These are phyloP conservation scores for Pseudogymnoascus sp. DNA, from an alignment of 2,329 filamentous ascomycete species.

Conservation along the genomic window DNA sequence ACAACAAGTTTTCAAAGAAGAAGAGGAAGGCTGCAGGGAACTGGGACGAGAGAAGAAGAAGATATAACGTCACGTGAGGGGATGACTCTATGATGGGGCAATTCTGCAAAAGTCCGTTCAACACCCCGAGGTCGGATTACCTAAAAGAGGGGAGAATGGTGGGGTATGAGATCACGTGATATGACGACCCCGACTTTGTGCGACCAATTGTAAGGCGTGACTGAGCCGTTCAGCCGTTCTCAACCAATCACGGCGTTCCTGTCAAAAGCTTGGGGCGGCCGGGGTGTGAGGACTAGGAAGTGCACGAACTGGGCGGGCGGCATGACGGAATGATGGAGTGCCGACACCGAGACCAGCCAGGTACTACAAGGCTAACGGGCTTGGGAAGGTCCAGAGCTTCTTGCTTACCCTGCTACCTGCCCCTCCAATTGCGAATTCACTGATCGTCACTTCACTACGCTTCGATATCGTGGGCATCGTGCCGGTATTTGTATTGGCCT, in stretches of 20 bases:
- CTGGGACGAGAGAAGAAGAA: neutral
- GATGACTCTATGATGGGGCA: conserved; percentile 7
- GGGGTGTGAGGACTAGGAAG: too few relatives aligned
- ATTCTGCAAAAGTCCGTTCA: neutral
- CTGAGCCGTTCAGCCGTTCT: conserved; percentile 6
- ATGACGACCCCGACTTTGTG: too few relatives aligned
- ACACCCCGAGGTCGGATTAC: conserved; percentile 4
- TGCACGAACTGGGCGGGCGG: too few relatives aligned
- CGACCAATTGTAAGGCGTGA: neutral
- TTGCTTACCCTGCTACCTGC: neutral
- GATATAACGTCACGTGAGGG: neutral
- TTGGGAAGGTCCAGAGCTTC: conserved; percentile 6
- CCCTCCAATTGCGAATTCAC: conserved; percentile 9
- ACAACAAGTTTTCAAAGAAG: neutral
- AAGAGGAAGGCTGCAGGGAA: neutral
- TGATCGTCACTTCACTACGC: neutral
- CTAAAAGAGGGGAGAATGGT: neutral
- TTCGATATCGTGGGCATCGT: neutral
- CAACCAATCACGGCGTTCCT: neutral
- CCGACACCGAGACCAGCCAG: neutral
- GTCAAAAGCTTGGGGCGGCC: conserved; percentile 1
- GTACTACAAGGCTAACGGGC: neutral
- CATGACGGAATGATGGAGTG: neutral
- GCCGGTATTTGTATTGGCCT: neutral
- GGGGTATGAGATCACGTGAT: neutral